Base-by-base conservation (phyloP, 2,329 filamentous ascomycete species). In the Grosmannia clavigera region DNA sequence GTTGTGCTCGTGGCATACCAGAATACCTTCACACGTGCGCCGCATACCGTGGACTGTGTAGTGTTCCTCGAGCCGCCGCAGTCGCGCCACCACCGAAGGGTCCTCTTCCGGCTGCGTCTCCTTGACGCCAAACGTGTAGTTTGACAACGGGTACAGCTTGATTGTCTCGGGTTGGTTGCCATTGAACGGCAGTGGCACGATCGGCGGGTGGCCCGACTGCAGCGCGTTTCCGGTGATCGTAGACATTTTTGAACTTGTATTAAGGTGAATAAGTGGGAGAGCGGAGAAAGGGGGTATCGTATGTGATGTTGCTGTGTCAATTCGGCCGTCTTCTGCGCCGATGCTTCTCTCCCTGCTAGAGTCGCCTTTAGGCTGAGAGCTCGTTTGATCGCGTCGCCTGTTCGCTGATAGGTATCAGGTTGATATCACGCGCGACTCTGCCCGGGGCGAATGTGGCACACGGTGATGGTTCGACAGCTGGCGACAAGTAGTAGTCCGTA, bases 71-170 rank as follows among this genome's bases (percentile, higher is more conserved):
- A 99, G 81, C 10, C 94, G 86, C 77, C 92, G 92, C 65, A 99
- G 79, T 2, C 94, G 88, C 60, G 94, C 92, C 61, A 96, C 83
- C 2, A 99, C 94, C 0, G 91, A 96, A 0, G 92, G 92, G 69
- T 99, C 94, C 74, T 99, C 94, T 74, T 99, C 94, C 2, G 92
- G 94, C 72, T 99, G 94, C 27, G 89, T 95, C 78, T 97, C 94
- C 75, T 99, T 99, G 63, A 95, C 95, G 64, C 92, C 92, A 69
- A 99, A 97, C 29, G 94, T 97, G 79, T 99, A 99, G 80, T 97
- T 99, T 66, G 91, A 96, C 56, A 99, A 82, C 40, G 94, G 94
- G 70, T 92, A 97, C 31, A 99, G 83, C 58, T 89, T 88, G 69
- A 99, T 92, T 2, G 91, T 94, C 67, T 85, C 78, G 40, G 92